Conservation (phyloP, 2,329 filamentous ascomycete genomes). For the Epicoccum nigrum region DNA sequence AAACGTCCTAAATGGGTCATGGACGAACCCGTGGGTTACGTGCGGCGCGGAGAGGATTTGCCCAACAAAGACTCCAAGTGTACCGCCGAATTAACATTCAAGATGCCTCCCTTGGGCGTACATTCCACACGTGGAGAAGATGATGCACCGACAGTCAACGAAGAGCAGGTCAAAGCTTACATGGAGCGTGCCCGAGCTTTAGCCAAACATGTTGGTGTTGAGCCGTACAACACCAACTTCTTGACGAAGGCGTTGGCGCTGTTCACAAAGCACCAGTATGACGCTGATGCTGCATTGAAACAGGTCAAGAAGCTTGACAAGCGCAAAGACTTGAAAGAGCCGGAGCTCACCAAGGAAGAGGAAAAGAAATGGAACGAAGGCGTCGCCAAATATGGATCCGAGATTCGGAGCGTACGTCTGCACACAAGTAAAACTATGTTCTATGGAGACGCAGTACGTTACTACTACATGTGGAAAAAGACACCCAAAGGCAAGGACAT, state of each 20-base stretch:
- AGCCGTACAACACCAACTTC: conserved; percentile 81
- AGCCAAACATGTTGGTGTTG: conserved; percentile 71
- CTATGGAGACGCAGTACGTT: conserved; percentile 82
- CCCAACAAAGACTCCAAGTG: conserved; percentile 73
- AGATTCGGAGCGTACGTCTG: conserved; percentile 80
- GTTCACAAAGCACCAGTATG: conserved; percentile 73
- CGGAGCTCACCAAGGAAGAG: conserved; percentile 77
- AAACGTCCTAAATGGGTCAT: conserved; percentile 91
- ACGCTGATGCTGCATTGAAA: conserved; percentile 72
- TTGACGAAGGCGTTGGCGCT: conserved; percentile 81
- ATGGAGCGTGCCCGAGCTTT: conserved; percentile 72
- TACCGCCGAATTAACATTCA: conserved; percentile 79
- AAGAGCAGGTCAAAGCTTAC: conserved; percentile 74
- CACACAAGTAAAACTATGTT: conserved; percentile 80
- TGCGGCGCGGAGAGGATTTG: conserved; percentile 81
- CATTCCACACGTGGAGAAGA: conserved; percentile 55
- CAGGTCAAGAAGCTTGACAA: conserved; percentile 72
- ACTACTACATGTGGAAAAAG: conserved; percentile 99
- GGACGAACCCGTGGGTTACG: conserved; percentile 87
- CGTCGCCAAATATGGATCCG: conserved; percentile 87
- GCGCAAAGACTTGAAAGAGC: conserved; percentile 78
- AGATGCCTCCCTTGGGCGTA: conserved; percentile 66
- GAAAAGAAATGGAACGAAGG: conserved; percentile 91
- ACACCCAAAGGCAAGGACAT: conserved; percentile 82
- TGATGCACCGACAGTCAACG: conserved; percentile 51